Percentiles rank a stretch among this genome's conserved stretches.
phyloP scores from a whole-genome alignment of 768 basidiomycete species.

The Calocybe cyanea region DNA sequence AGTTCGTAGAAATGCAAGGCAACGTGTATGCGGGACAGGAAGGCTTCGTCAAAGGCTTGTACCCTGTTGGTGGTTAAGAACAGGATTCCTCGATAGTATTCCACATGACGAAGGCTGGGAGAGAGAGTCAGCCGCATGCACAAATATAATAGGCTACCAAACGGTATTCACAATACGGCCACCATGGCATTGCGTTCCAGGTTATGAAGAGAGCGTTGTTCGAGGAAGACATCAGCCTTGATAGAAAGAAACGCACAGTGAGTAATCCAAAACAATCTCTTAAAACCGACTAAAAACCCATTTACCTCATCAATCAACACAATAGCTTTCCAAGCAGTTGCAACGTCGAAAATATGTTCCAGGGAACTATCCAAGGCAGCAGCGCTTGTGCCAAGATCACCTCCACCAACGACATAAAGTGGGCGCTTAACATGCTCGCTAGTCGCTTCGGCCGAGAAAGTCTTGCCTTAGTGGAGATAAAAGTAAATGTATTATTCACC shows the following conservation, averaged over 20 bases:
- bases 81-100: conserved; percentile 54
- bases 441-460: conserved; percentile 53
- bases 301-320: conserved; percentile 49
- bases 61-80: conserved; percentile 57
- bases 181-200: conserved; percentile 68
- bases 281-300: background rate
- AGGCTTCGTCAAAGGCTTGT: conserved; percentile 63
- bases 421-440: conserved; percentile 49
- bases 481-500: background rate
- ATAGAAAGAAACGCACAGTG: conserved; percentile 6
- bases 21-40: conserved; percentile 65
- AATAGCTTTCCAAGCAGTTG: conserved; percentile 54
- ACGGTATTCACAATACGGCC: conserved; percentile 47
- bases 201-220: conserved; percentile 59
- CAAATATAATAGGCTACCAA: conserved; percentile 23
- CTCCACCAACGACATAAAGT: conserved; percentile 47
- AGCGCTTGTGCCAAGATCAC: conserved; percentile 47
- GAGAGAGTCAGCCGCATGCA: background rate
- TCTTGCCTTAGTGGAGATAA: conserved; percentile 28
- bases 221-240: conserved; percentile 67
- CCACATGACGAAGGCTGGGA: conserved; percentile 50
- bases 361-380: conserved; percentile 36
- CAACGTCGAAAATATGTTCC: conserved; percentile 42
- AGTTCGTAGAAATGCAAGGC: conserved; percentile 59
- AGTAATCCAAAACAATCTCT: background rate